Evolutionary conservation across 2,329 filamentous ascomycete species (phyloP), one percentile per base, ranked within the genome.

Genomic region (Talaromyces islandicus): DNA sequence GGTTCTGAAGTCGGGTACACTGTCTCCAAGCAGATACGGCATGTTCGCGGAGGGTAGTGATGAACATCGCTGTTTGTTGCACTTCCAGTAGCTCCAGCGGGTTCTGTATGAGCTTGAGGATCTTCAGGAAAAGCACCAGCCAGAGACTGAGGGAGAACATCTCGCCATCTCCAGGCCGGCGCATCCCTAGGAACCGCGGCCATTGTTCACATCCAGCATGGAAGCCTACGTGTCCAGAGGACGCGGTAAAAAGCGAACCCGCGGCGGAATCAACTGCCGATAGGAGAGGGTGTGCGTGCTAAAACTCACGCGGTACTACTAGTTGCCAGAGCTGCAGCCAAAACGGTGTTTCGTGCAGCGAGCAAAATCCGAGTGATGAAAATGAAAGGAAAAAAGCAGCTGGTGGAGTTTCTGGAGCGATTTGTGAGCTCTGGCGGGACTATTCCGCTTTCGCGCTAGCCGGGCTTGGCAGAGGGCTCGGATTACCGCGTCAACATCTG

Each of bases 11-110:
- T 86, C 32, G 87, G 84, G 61, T 78, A 76, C 25, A 90, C 81
- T 62, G 81, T 80, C 65, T 97, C 93, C 46, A 96, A 81, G 72
- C 93, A 97, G 64, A 97, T 97, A 60, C 93, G 88, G 75, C 93
- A 97, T 63, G 86, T 89, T 65, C 91, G 83, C 27, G 89, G 83
- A 41, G 85, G 83, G 73, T 90, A 93, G 63, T 85, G 83, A 55
- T 69, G 78, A 59, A 72, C 68, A n/a, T 64, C 67, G 52, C 64
- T 62, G 19, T 63, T 65, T 27, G 64, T 67, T 43, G 64, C 62
- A 35, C 60, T 62, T 35, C 56, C 53, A 19, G 48, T 57, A 24
- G 64, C 35, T n/a, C 65, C 60, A 60, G 61, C 53, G 50, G 63
- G 51, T 53, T 64, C 53, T 53, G 54, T 57, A 50, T 60, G 46